Base-by-base conservation (phyloP, 805 yeast genomes). In the Candida sanyiensis region DNA sequence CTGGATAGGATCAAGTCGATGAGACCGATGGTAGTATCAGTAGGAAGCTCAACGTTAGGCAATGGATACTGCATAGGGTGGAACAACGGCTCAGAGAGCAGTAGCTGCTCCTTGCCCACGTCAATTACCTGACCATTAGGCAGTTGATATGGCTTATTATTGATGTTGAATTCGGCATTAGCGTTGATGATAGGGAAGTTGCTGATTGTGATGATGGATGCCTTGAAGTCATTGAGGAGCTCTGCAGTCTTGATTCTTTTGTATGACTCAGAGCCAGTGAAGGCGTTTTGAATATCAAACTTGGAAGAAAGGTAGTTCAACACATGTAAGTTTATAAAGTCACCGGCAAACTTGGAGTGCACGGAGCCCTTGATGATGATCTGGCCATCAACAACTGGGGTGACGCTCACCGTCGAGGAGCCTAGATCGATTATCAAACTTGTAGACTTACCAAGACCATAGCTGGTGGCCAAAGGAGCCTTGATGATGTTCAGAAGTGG, bases 391-490 rank as follows among this genome's bases (percentile, higher is more conserved):
- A 76, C 62, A 15, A 86, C 73, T 8, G 95, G 94, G 0, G 93
- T 82, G 8, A 86, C 84, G 23, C 80, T 70, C 13, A 81, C 70
- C 5, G 75, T 73, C 4, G 81, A 68, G 8, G 83, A 69, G 3
- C 96, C 96, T 32, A 88, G 61, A 56, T 89, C 96, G 19, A 88
- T 71, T 7, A 88, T 85, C 42, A 89, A 66, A 5, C 90, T 87
- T 9, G 83, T 80, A 19, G 84, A 72, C 53, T 79, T 77, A 2
- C 94, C 90, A 47, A 79, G 67, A n/a, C 88, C 80, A 56, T 83
- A 81, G 4, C 85, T 73, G 34, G 79, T 80, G 25, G 90, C 83
- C 39, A 89, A 62, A 6, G 95, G 95, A 27, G 80, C 74, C 55
- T 83, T 80, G 17, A 84, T 73, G 31, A 88, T 63, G 19, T 87